Conservation (phyloP, 2,329 filamentous ascomycete species). For the Gaeumannomyces tritici region DNA sequence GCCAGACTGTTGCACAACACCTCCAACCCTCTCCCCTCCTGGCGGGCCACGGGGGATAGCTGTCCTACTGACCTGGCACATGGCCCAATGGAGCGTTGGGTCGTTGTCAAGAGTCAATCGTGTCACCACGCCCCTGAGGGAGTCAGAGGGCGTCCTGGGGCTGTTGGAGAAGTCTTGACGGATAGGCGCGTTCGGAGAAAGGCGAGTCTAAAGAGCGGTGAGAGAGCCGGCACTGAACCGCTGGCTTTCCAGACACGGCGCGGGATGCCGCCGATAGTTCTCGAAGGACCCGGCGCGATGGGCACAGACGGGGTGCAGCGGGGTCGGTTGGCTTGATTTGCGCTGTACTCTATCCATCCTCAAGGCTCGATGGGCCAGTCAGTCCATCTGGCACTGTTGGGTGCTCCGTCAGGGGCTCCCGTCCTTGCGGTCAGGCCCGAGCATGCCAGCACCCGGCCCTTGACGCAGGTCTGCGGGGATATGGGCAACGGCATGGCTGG, state of each 20-base stretch:
- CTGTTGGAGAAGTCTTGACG: background rate
- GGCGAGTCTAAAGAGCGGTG: background rate
- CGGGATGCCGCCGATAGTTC: background rate
- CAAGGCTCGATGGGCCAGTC: background rate
- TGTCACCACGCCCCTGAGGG: background rate
- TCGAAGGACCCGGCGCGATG: background rate
- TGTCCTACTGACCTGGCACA: background rate
- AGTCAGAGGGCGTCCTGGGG: background rate
- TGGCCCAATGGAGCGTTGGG: background rate
- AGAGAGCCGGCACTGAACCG: background rate
- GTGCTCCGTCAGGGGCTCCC: background rate
- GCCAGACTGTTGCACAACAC: background rate
- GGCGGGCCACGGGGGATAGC: no score
- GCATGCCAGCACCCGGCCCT: background rate
- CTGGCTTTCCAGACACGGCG: background rate
- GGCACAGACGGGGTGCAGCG: background rate
- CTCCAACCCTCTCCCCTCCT: background rate
- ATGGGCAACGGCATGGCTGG: background rate
- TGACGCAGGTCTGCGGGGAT: background rate
- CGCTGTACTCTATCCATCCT: background rate
- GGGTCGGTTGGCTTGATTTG: background rate
- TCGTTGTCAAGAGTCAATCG: background rate
- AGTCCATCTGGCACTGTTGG: background rate
- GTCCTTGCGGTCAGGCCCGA: background rate
- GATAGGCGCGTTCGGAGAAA: background rate